These are phyloP conservation scores for Apiotrichum mycotoxinovorans DNA, from an alignment of 1,284 basidiomycete species.

Conservation along the genomic window DNA sequence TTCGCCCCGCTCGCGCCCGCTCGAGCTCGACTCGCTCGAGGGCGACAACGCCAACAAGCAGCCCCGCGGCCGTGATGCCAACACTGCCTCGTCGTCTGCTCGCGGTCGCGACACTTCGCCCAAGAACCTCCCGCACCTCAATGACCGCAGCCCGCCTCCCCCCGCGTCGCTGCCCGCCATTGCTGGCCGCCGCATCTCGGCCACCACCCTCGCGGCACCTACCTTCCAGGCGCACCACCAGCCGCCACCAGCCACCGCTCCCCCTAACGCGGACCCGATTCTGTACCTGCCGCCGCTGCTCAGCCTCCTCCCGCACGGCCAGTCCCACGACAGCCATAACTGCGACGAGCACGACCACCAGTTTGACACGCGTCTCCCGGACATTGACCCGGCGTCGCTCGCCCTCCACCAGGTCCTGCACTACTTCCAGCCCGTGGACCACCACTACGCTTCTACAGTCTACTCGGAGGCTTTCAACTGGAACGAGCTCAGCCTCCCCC, in stretches of 20 bases:
- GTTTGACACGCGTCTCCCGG: conserved; percentile 70
- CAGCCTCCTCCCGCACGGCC: conserved; percentile 57
- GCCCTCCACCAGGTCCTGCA: conserved; percentile 80
- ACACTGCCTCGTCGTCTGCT: background rate
- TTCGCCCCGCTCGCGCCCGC: background rate
- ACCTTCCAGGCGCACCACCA: conserved; percentile 52
- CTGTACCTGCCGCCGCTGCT: conserved; percentile 76
- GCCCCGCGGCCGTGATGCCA: background rate
- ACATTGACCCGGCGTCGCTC: conserved; percentile 77
- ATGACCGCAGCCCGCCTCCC: conserved; percentile 12
- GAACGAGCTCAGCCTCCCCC: conserved; percentile 57
- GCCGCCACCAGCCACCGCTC: conserved; percentile 57
- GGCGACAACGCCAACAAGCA: background rate
- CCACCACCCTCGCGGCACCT: conserved; percentile 14
- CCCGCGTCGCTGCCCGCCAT: conserved; percentile 11
- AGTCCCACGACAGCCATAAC: conserved; percentile 28
- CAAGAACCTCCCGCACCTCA: conserved; percentile 17
- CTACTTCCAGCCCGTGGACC: conserved; percentile 62
- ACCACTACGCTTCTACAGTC: conserved; percentile 61
- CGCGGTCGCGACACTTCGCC: conserved; percentile 22
- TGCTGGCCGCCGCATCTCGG: conserved; percentile 12
- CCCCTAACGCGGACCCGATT: conserved; percentile 55
- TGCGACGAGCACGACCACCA: conserved; percentile 29
- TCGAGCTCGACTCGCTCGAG: conserved; percentile 1
- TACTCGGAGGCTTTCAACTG: conserved; percentile 84